A percentile compares a stretch with the other conserved stretches of the same genome.
These are phyloP conservation scores for Fusarium armeniacum DNA, from an alignment of 2,329 filamentous ascomycete species.

Conservation along the genomic window DNA sequence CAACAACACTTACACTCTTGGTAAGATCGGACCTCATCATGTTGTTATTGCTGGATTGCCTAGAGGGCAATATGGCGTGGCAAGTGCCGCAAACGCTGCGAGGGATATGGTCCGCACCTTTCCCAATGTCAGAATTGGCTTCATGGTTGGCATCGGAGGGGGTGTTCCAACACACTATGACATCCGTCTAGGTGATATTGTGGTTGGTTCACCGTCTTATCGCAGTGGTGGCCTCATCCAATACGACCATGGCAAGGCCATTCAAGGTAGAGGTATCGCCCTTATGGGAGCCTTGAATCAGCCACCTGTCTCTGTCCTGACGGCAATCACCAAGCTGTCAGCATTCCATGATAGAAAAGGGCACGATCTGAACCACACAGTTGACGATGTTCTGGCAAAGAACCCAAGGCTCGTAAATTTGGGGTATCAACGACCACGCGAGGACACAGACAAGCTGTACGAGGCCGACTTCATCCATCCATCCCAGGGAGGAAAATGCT, in stretches of 20 bases:
- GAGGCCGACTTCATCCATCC: fast-evolving
- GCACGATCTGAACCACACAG: neutral
- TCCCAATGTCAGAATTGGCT: neutral
- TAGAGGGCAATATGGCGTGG: neutral
- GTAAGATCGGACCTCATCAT: neutral
- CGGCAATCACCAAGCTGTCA: neutral
- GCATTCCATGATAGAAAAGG: neutral
- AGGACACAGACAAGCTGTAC: neutral
- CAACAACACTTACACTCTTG: neutral
- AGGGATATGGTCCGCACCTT: neutral
- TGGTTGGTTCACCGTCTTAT: neutral
- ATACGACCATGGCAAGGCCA: neutral
- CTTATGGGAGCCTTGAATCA: neutral
- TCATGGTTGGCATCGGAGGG: neutral
- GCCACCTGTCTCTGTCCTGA: neutral
- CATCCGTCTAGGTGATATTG: neutral
- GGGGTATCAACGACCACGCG: neutral
- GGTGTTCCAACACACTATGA: neutral
- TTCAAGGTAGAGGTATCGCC: neutral
- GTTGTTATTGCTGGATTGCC: neutral
- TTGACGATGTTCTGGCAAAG: fast-evolving
- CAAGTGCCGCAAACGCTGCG: neutral
- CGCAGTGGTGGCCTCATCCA: neutral
- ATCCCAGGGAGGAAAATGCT: neutral
- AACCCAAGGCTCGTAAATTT: fast-evolving